These are phyloP conservation scores for Cardiospermum halicacabum DNA, from an alignment of 345 rosid species.

Conservation along the genomic window DNA sequence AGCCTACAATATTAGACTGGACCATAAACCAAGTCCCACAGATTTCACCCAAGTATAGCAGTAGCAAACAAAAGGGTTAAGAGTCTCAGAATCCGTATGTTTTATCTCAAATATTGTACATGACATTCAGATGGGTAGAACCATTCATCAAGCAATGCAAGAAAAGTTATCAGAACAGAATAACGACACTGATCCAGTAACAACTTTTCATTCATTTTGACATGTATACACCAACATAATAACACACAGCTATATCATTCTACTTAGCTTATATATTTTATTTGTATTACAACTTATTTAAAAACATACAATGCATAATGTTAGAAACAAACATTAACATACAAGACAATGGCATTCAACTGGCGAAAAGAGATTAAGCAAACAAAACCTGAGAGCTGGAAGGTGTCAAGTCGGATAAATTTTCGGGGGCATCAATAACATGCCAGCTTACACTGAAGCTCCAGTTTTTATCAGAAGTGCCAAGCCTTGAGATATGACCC, in stretches of 20 bases:
- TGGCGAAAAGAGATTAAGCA: constrained; percentile 38
- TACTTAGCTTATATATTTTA: constrained; percentile 22
- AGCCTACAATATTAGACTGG: too few species aligned
- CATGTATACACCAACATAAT: too few species aligned
- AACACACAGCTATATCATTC: constrained; percentile 10
- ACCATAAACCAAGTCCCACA: too few species aligned
- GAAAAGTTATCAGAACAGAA: too few species aligned
- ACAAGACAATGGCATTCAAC: neutral
- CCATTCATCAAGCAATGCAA: too few species aligned
- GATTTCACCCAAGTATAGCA: too few species aligned
- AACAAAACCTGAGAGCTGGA: constrained; percentile 74
- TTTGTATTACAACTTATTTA: constrained; percentile 17
- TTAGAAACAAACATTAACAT: neutral
- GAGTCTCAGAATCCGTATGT: too few species aligned
- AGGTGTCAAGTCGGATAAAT: constrained; percentile 64
- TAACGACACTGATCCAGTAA: too few species aligned
- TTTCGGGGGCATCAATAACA: constrained; percentile 56
- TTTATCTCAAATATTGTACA: too few species aligned
- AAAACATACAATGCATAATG: constrained; percentile 5
- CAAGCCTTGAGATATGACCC: constrained; percentile 47
- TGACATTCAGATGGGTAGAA: too few species aligned
- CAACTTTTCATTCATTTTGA: constrained; percentile 7
- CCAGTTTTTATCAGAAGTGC: constrained; percentile 28
- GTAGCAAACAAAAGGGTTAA: too few species aligned
- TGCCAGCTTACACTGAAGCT: constrained; percentile 62